Base-by-base conservation (phyloP, 805 yeast genomes). In the Kurtzmaniella cleridarum region DNA sequence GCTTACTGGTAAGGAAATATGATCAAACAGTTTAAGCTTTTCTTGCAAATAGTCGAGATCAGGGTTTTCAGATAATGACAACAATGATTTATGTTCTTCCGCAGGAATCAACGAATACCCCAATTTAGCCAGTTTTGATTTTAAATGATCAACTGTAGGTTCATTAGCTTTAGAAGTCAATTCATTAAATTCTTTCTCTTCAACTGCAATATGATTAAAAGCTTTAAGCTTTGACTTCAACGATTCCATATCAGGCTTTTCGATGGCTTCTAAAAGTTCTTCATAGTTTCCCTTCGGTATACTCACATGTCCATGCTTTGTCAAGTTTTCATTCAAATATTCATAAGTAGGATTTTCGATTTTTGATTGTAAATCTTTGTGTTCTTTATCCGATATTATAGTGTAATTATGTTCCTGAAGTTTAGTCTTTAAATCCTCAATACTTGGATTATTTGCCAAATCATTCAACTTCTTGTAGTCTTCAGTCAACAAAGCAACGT, bases 31-130 rank as follows among this genome's bases (percentile, higher is more conserved):
- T 15, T 39, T 35, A 8, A 48, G 43, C 20, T 47, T 45, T 1
- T 33, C 26, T 5, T 43, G 32, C 20, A 62, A 44, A 36, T 49
- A 59, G 1, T 50, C 54, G 15, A 56, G 27, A 3, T 49, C 46
- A 2, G 67, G 67, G 6, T 43, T 35, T 3, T 53, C 46, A 39
- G 43, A 41, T 2, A 44, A 20, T 42, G 37, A 3, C 36, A 51
- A 14, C 18, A 66, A 54, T 2, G 44, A 46, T 7, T 51, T 50
- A 38, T 62, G 57, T 29, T 64, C 64, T 13, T 47, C 34, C 31
- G 48, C 42, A 16, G 52, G 49, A 23, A 66, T 35, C n/a, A 60
- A 39, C 12, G 58, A 55, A 32, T 44, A 53, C 5, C 66, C 71
- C 40, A 42, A 17, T 2, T 27, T 34, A 16, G 23, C n/a, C 9